Evolutionary conservation across 805 yeast species (phyloP), one percentile per base, ranked within the genome.

Genomic region (Teunomyces barrocoloradensis): DNA sequence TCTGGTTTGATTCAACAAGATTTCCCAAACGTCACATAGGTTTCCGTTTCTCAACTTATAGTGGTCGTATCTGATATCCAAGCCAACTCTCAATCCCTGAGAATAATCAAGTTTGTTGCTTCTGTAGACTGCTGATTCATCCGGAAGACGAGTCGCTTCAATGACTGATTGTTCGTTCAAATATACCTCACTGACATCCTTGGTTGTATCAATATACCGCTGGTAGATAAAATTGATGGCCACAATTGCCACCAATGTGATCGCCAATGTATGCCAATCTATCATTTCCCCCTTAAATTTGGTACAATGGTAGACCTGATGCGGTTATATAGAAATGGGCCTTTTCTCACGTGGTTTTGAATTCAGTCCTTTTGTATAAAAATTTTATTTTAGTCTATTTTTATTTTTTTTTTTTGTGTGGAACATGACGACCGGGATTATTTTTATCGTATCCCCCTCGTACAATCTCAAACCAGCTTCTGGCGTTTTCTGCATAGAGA

Each of bases 51-150:
- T 73, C 18, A 85, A 60, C 52, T 78, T 79, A 61, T 84, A 86
- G 30, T 80, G 82, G 21, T 78, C 73, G 49, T 73, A 73, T 37
- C 88, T 75, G 20, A 90, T 77, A 40, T 81, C 80, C 46, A 87
- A 66, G 0, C 95, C 95, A 2, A 87, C 77, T 18, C 84, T 73
- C 47, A 90, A 71, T 0, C 87, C 85, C 18, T 45, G 52, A 4
- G 89, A 87, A 59, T 80, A 82, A 18, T 91, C 94, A 28, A 87
- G 80, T 54, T 85, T 82, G 40, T 81, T 81, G 43, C 89, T 85
- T 52, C 94, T 77, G 63, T 87, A 84, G 9, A 87, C 71, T 0
- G 96, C 91, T 12, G 91, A 79, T 61, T 90, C 96, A 43, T 78
- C 73, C 4, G 73, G 71, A 37, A 76, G 71, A n/a, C 96, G 73